Base-by-base conservation (phyloP, 352 stramenopile species). In the Phytophthora tubulina region DNA sequence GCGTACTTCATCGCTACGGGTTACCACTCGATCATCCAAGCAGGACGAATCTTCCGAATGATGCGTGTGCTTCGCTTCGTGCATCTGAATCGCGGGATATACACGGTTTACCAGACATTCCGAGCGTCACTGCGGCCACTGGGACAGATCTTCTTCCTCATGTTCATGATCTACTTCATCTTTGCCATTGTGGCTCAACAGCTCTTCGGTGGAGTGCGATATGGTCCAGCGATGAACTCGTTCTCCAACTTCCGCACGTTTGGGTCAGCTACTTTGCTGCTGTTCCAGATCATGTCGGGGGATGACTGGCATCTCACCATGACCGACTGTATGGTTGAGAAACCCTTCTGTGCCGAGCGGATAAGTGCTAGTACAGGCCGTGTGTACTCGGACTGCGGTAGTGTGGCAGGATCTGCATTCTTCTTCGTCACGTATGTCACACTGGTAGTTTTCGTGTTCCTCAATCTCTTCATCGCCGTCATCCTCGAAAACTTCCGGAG, bases 141-240 rank as follows among this genome's bases (percentile, higher is more conserved):
- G 45, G 82, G 70, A 10, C 82, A 94, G 72, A 92, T 93, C 57
- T 93, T 93, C 72, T 93, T 93, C 44, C 77, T 94, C 71, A 85
- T 94, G 58, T 84, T 90, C 56, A 86, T 90, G 76, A 89, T 93
- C 58, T 90, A 92, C 70, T 94, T 91, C 75, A 92, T 94, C 70
- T 94, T 93, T 44, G 85, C 87, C 13, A 82, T 91, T 17, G 75
- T 94, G 21, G 87, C 82, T 4, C 82, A 85, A 0, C 86, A 94
- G 76, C 82, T 94, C 55, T 94, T 93, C 60, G 87, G 87, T 11
- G 84, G 79, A 3, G 73, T 93, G 50, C 78, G 79, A 4, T 87
- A 80, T 51, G 87, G 87, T 0, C 58, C 84, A 39, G 77, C 79
- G 9, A 78, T 94, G 68, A 94, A 85, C 64, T 63, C 61, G 13